Conservation (phyloP, 768 basidiomycete genomes). For the Lentinula boryana region DNA sequence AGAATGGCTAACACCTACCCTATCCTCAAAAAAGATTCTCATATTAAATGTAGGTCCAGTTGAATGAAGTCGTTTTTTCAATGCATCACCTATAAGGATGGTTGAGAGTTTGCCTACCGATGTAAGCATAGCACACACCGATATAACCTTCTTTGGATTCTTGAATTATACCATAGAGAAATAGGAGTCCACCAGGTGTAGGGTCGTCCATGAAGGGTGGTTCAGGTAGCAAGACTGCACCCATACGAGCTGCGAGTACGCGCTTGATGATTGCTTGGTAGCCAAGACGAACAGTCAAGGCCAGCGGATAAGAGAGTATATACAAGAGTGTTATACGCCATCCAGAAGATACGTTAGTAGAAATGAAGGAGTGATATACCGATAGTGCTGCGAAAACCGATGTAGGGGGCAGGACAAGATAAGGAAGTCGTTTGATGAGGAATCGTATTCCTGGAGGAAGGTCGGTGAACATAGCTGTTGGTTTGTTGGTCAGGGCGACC, state of each 20-base stretch:
- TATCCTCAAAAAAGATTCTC: conserved; percentile 29
- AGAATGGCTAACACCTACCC: conserved; percentile 19
- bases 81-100: conserved; percentile 18
- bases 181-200: not conserved
- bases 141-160: conserved; percentile 18
- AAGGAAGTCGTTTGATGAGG: not conserved
- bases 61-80: conserved; percentile 15
- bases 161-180: not conserved
- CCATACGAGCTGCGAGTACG: not conserved
- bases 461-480: not conserved
- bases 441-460: not conserved
- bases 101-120: not conserved
- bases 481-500: too few relatives aligned
- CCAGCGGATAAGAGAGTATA: not conserved
- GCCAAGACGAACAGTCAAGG: not conserved
- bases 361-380: not conserved
- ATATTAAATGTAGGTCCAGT: conserved; percentile 27
- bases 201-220: not conserved
- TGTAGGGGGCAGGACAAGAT: not conserved
- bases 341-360: not conserved
- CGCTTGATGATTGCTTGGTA: not conserved
- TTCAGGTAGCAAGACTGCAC: not conserved
- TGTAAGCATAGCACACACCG: conserved; percentile 13
- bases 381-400: not conserved
- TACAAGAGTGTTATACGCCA: not conserved